Evolutionary conservation across 2,329 filamentous ascomycete genomes (phyloP).

Genomic region (Fusarium continuum): DNA sequence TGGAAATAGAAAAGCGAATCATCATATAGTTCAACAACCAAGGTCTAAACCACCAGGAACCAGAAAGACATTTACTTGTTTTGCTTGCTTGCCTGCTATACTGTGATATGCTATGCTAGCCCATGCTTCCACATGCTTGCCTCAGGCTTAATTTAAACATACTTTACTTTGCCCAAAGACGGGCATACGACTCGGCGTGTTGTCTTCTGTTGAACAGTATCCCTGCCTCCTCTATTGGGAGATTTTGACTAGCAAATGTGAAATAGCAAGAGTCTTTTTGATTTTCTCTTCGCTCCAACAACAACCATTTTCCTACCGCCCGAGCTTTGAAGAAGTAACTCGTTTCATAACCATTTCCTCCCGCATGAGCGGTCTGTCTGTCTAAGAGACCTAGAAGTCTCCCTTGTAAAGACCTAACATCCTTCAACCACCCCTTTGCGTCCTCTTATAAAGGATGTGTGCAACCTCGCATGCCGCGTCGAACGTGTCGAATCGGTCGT

Average conservation of each 20-base stretch:
- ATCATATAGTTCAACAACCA: neutral
- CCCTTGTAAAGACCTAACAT: constrained; percentile 16
- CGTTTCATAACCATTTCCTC: constrained; percentile 28
- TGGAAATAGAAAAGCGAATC: constrained; percentile 2
- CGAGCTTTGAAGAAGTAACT: constrained; percentile 17
- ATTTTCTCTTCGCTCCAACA: constrained; percentile 17
- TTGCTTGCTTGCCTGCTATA: constrained; percentile 25
- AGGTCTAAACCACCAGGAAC: neutral
- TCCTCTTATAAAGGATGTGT: constrained; percentile 6
- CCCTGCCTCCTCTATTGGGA: neutral
- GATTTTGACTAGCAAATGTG: constrained; percentile 9
- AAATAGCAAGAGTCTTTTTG: constrained; percentile 19
- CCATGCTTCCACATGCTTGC: constrained; percentile 13
- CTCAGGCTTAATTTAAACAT: constrained; percentile 6
- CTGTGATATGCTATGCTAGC: constrained; percentile 15
- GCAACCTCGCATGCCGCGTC: constrained; percentile 5
- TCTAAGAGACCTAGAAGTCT: constrained; percentile 42
- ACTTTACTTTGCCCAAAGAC: neutral
- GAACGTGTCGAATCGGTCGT: constrained; percentile 23
- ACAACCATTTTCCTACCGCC: neutral
- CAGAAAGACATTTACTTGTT: constrained; percentile 15
- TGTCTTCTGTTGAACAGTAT: constrained; percentile 5
- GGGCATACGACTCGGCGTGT: neutral
- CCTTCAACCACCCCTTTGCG: constrained; percentile 4
- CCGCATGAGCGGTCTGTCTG: constrained; percentile 43